Percentiles rank a stretch among this genome's conserved stretches.
phyloP scores from a whole-genome alignment of 768 basidiomycete genomes.

The Pisolithus microcarpus region DNA sequence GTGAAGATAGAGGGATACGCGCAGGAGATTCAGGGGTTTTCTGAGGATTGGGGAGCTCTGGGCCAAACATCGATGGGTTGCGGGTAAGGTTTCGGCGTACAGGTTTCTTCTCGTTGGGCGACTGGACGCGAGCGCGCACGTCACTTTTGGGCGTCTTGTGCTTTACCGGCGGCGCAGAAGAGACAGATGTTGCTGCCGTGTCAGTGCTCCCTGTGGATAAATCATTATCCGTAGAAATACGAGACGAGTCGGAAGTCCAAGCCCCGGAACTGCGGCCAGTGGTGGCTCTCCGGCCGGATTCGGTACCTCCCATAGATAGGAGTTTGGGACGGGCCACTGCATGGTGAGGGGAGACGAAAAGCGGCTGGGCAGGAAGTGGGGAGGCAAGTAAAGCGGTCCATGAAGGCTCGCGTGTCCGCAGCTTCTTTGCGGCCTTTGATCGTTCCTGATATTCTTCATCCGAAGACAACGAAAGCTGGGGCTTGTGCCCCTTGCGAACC shows the following conservation, averaged over 20 bases:
- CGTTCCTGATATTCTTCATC: slow-evolving; percentile 73
- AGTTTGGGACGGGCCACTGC: slow-evolving; percentile 9
- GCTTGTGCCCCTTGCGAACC: slow-evolving; percentile 28
- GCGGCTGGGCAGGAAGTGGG: slow-evolving; percentile 13
- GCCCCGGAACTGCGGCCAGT: slow-evolving; percentile 16
- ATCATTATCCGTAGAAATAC: slow-evolving; percentile 27
- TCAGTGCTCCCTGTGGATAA: slow-evolving; percentile 27
- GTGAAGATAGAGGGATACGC: slow-evolving; percentile 25
- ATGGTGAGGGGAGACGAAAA: slow-evolving; percentile 14
- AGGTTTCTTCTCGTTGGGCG: slow-evolving; percentile 21
- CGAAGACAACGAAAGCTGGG: slow-evolving; percentile 50
- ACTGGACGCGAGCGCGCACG: slow-evolving; percentile 13
- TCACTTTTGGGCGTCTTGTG: slow-evolving; percentile 16
- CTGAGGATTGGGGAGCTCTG: slow-evolving; percentile 49
- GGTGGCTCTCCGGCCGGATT: slow-evolving; percentile 14
- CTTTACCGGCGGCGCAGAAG: slow-evolving; percentile 15
- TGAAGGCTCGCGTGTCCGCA: slow-evolving; percentile 32
- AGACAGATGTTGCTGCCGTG: slow-evolving; percentile 24
- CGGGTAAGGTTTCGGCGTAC: slow-evolving; percentile 40
- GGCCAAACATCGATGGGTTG: slow-evolving; percentile 62
- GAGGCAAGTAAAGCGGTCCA: slow-evolving; percentile 24
- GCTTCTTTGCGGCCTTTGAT: slow-evolving; percentile 55
- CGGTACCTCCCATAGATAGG: slow-evolving; percentile 6
- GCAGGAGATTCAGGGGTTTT: slow-evolving; percentile 26
- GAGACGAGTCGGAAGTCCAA: slow-evolving; percentile 18